Percentiles rank a stretch among this genome's conserved stretches.
Evolutionary conservation across 345 rosid genomes (phyloP).

Genomic region (Eucalyptus erythrocorys): DNA sequence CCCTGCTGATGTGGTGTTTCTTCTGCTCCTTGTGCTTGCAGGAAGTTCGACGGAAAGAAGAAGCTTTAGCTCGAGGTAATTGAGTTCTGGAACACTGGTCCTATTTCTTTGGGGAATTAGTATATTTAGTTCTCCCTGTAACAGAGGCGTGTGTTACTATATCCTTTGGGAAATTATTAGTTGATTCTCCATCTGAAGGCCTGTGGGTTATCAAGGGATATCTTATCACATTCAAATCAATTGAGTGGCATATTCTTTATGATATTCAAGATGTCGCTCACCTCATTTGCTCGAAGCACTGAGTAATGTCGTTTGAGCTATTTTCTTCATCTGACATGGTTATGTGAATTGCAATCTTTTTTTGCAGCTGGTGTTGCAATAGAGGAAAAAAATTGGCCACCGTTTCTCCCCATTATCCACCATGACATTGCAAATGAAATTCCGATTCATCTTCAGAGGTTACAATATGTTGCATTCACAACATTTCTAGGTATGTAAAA

Average conservation of each 20-base stretch:
- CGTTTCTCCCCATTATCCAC: slow-evolving; percentile 3
- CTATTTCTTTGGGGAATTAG: neutral
- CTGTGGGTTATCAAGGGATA: neutral
- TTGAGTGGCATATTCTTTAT: neutral
- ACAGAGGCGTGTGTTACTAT: neutral
- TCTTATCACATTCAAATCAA: neutral
- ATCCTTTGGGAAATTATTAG: neutral
- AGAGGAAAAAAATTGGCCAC: slow-evolving; percentile 8
- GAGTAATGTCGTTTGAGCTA: neutral
- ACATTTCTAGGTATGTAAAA: neutral
- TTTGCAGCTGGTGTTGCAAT: neutral
- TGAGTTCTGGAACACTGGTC: neutral
- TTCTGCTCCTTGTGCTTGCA: slow-evolving; percentile 5
- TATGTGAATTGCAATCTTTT: neutral
- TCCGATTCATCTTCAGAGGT: slow-evolving; percentile 3
- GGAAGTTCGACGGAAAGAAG: slow-evolving; percentile 85
- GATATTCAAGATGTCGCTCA: neutral
- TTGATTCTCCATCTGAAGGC: neutral
- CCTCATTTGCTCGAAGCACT: neutral
- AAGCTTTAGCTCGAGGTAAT: slow-evolving; percentile 91
- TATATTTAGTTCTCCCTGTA: neutral
- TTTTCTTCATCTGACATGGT: neutral
- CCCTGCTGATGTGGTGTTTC: neutral
- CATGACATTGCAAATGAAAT: slow-evolving; percentile 5
- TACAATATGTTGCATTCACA: slow-evolving; percentile 1